Evolutionary conservation across 2,329 filamentous ascomycete genomes (phyloP).

Genomic region (Lecanicillium sp.): DNA sequence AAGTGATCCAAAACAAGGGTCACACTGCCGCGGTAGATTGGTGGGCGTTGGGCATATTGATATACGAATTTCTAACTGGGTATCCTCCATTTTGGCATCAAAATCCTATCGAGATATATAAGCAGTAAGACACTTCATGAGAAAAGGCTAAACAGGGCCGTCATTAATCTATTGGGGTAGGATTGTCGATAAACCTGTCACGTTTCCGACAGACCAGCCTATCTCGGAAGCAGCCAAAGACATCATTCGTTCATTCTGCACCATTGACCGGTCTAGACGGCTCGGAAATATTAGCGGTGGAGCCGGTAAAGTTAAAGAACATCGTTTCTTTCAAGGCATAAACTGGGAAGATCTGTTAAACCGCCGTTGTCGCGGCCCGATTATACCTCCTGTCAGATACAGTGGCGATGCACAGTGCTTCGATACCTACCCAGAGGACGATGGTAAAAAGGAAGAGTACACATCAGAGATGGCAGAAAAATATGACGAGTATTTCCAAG

Average conservation of each 20-base stretch:
- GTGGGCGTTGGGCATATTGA: constrained; percentile 79
- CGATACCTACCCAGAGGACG: constrained; percentile 74
- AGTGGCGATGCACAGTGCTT: constrained; percentile 74
- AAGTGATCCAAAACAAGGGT: constrained; percentile 78
- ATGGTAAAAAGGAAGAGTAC: constrained; percentile 56
- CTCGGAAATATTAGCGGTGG: constrained; percentile 74
- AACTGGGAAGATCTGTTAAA: constrained; percentile 68
- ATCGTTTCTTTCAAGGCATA: constrained; percentile 66
- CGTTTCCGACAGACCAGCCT: constrained; percentile 59
- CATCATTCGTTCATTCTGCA: constrained; percentile 70
- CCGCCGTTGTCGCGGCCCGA: constrained; percentile 59
- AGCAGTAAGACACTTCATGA: constrained; percentile 44
- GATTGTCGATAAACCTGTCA: constrained; percentile 71
- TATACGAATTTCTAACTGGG: constrained; percentile 79
- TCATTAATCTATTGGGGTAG: constrained; percentile 31
- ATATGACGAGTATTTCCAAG: constrained; percentile 64
- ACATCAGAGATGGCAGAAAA: constrained; percentile 59
- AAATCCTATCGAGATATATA: constrained; percentile 82
- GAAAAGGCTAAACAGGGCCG: no score
- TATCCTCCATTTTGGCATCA: constrained; percentile 85
- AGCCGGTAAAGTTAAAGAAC: constrained; percentile 62
- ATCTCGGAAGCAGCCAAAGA: constrained; percentile 65
- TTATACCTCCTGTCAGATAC: constrained; percentile 65
- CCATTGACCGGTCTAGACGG: constrained; percentile 68
- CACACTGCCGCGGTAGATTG: constrained; percentile 73